Evolutionary conservation across 2,329 filamentous ascomycete genomes (phyloP), one percentile per base, ranked within the genome.

Genomic region (Fusarium hainanense): DNA sequence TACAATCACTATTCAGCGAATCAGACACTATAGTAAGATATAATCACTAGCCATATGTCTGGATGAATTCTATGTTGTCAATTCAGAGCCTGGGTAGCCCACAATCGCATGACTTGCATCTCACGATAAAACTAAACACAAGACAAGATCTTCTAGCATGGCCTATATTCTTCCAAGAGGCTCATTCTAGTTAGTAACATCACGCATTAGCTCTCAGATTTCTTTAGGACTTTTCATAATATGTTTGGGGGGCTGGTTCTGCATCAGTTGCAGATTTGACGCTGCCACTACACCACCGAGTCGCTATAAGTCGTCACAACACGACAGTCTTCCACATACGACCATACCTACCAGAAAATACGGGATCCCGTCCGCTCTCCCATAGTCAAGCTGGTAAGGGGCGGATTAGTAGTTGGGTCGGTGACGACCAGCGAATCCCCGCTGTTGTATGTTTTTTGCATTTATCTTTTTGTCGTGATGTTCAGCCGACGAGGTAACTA

Each of bases 291-390:
- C 12, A 30, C 6, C 7, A 30, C 2, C 12, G 3, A 30, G 6
- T 16, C n/a, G 6, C 1, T 30, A 28, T 43, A n/a, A 10, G 2
- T 4, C 4, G 13, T 54, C 37, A 30, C 37, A 23, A 23, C 37
- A n/a, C 4, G 3, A 2, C 3, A 8, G 2, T n/a, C 20, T 54
- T 18, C 28, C 40, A 54, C 51, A 54, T 54, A 54, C 51, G 51
- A 54, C 51, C 51, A 54, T 44, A 54, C 51, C 51, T 54, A 54
- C 25, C 50, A 54, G 50, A 54, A 42, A 54, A 54, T 42, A 43
- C 51, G 51, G 51, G 51, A 54, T 54, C 51, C 50, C 50, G 50
- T 54, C 50, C 50, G 50, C 50, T 54, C 50, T 54, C 50, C 50
- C 50, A 43, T 54, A 54, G 50, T 43, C 37, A 54, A 54, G 50